These are phyloP conservation scores for Moniliella sp. DNA, from an alignment of 1,284 basidiomycete genomes.

Conservation along the genomic window DNA sequence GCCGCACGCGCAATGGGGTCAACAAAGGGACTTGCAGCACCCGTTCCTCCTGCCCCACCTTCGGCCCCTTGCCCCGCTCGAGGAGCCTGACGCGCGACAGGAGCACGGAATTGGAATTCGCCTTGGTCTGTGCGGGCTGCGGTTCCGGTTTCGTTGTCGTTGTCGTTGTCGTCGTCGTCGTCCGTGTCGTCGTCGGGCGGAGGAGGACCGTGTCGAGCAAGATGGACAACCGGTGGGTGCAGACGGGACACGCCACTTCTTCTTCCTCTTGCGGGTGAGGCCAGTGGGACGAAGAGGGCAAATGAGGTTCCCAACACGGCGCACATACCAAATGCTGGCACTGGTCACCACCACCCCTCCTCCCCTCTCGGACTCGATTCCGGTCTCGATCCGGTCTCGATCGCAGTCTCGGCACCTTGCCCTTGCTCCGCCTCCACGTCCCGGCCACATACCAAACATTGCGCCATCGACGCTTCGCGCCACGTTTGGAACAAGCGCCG, in stretches of 20 bases:
- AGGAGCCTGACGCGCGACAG: too few relatives aligned
- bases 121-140: too few relatives aligned
- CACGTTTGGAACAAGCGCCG: too few relatives aligned
- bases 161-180: too few relatives aligned
- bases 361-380: not conserved
- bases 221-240: conserved; percentile 36
- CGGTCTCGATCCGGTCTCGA: not conserved
- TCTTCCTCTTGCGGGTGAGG: conserved; percentile 6
- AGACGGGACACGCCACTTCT: conserved; percentile 45
- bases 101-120: too few relatives aligned
- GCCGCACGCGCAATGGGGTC: too few relatives aligned
- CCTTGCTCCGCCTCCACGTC: conserved; percentile 35
- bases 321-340: conserved; percentile 68
- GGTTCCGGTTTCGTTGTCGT: too few relatives aligned
- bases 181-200: too few relatives aligned
- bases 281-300: conserved; percentile 10
- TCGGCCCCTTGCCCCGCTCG: too few relatives aligned
- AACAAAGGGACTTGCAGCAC: too few relatives aligned
- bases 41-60: too few relatives aligned
- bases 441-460: conserved; percentile 34
- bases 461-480: conserved; percentile 47
- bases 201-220: conserved; percentile 13
- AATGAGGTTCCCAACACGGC: conserved; percentile 27
- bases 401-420: not conserved
- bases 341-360: conserved; percentile 44